Evolutionary conservation across 129 eudicot genomes (phyloP).

Genomic region (Heracleum sosnowskyi): DNA sequence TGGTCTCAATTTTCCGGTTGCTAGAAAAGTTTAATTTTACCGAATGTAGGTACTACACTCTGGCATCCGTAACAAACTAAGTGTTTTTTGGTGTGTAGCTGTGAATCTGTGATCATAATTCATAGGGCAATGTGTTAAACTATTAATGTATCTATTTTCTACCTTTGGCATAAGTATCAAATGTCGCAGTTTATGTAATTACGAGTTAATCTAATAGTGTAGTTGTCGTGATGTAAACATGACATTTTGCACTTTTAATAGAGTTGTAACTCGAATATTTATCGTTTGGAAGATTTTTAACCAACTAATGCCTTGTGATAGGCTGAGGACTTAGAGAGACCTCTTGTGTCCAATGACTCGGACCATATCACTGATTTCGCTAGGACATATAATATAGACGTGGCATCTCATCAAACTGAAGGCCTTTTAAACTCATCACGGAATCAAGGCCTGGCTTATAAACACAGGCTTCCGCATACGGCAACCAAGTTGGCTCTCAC

Average conservation of each 20-base stretch:
- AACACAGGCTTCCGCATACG: constrained; percentile 41
- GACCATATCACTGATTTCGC: constrained; percentile 26
- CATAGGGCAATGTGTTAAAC: too few species aligned
- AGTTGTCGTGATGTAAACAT: not conserved
- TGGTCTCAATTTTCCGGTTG: too few species aligned
- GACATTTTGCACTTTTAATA: too few species aligned
- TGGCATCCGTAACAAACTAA: too few species aligned
- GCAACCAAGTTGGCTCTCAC: constrained; percentile 26
- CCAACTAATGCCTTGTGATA: constrained; percentile 15
- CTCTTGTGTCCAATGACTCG: constrained; percentile 66
- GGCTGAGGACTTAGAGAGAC: constrained; percentile 78
- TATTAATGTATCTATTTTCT: too few species aligned
- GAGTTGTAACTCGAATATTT: not conserved
- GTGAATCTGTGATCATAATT: too few species aligned
- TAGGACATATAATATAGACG: constrained; percentile 28
- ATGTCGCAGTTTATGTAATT: too few species aligned
- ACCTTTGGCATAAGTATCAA: too few species aligned
- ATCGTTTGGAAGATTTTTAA: not conserved
- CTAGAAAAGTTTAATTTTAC: too few species aligned
- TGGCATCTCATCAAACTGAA: constrained; percentile 26
- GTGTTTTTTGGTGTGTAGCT: too few species aligned
- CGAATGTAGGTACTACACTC: too few species aligned
- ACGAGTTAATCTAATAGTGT: not conserved
- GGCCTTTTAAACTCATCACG: constrained; percentile 35
- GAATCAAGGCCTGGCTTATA: constrained; percentile 31